Base-by-base conservation (phyloP, 805 yeast genomes). In the Sugiyamaella qingdaonensis region DNA sequence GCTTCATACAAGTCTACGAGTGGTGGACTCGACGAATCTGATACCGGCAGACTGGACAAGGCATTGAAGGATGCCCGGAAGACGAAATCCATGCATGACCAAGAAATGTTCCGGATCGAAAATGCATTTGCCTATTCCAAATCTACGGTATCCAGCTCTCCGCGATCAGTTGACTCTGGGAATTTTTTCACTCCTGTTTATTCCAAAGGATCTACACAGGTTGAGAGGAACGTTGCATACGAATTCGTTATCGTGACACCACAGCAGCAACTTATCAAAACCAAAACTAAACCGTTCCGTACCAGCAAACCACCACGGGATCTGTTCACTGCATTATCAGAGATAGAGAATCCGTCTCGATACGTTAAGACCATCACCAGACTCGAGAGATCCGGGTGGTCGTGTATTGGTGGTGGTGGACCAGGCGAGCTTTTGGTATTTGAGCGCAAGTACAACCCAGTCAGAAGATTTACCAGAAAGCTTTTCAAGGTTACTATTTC, bases 61-160 rank as follows among this genome's bases (percentile, higher is more conserved):
- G 78, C 74, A 49, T 67, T 82, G 35, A 64, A 69, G 43, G 65
- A 69, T 5, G 77, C 82, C 2, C 78, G 78, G 54, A 63, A 63
- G 14, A 67, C 68, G 16, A 71, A 70, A 51, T 74, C 74, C 19
- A 46, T 58, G 16, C 70, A 70, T 32, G 75, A 75, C 35, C 79
- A 78, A 53, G 69, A 70, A 36, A 61, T 70, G 39, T 79, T 78
- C 60, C 73, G 81, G 35, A 77, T 76, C 46, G 62, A 69, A 36
- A 72, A 73, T 39, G 82, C 85, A 0, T 80, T 69, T 54, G 84
- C 80, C 50, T 79, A 81, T 78, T 73, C 79, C 39, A 69, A 60
- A 35, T 67, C 71, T 41, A 66, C 69, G 58, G 37, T 55, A 9
- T 61, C 66, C 14, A 50, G 54, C 10, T 60, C 69, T n/a, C 70